phyloP scores from a whole-genome alignment of 345 rosid species.

The Camelina hispida region DNA sequence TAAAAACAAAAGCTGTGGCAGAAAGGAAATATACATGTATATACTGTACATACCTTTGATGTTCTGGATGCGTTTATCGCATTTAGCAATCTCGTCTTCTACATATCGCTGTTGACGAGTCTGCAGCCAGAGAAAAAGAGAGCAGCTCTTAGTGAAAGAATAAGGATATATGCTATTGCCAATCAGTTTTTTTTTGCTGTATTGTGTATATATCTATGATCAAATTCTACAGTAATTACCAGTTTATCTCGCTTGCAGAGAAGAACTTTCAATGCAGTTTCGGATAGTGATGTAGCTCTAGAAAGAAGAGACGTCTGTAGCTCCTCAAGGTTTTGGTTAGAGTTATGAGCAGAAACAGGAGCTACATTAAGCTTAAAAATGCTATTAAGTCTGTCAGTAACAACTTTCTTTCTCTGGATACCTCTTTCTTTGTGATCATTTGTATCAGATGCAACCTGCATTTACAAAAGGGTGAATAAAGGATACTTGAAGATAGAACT shows the following conservation, averaged over 20 bases:
- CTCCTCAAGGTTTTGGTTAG: slow-evolving; percentile 50
- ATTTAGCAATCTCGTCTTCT: slow-evolving; percentile 72
- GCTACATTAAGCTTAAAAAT: background rate
- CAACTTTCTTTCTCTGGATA: slow-evolving; percentile 36
- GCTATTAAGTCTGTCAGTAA: slow-evolving; percentile 26
- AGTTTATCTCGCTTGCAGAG: slow-evolving; percentile 63
- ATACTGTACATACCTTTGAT: slow-evolving; percentile 50
- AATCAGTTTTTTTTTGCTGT: slow-evolving; percentile 8
- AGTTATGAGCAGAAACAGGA: slow-evolving; percentile 35
- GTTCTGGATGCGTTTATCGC: slow-evolving; percentile 56
- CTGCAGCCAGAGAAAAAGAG: slow-evolving; percentile 50
- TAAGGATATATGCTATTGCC: background rate
- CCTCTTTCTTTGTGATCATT: slow-evolving; percentile 44
- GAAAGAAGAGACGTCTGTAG: slow-evolving; percentile 47
- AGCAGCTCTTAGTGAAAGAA: background rate
- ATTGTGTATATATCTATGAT: slow-evolving; percentile 4
- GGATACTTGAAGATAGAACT: background rate
- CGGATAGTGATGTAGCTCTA: slow-evolving; percentile 50
- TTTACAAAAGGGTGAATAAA: slow-evolving; percentile 16
- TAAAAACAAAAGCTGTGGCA: slow-evolving; percentile 14
- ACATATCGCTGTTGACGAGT: slow-evolving; percentile 61
- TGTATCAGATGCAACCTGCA: slow-evolving; percentile 32
- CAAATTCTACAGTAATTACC: slow-evolving; percentile 49
- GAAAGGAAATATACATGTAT: background rate
- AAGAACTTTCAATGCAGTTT: slow-evolving; percentile 58